phyloP scores from a whole-genome alignment of 1,284 basidiomycete genomes.

The Coriolopsis trogii region DNA sequence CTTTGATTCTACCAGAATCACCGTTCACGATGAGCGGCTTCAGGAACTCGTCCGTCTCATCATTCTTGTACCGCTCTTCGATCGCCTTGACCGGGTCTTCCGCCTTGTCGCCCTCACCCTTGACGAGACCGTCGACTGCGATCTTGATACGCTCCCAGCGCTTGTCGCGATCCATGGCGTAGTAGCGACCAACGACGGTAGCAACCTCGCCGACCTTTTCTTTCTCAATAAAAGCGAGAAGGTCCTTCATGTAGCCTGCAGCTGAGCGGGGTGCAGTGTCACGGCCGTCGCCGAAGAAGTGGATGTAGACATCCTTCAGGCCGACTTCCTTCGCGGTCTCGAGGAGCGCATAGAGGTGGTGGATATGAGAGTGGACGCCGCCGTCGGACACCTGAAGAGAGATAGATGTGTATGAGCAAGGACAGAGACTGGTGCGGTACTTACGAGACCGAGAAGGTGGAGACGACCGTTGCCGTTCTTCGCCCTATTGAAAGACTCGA shows the following conservation, averaged over 20 bases:
- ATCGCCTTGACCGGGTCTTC: constrained; percentile 70
- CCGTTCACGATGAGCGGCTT: constrained; percentile 90
- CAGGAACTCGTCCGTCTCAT: constrained; percentile 90
- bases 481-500: constrained; percentile 74
- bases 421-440: constrained; percentile 30
- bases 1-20: constrained; percentile 78
- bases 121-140: constrained; percentile 81
- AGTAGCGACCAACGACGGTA: constrained; percentile 87
- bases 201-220: constrained; percentile 77
- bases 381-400: constrained; percentile 79
- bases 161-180: constrained; percentile 96
- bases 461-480: constrained; percentile 81
- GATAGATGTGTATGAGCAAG: background rate
- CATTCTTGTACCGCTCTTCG: constrained; percentile 75
- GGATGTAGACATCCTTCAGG: constrained; percentile 84
- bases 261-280: constrained; percentile 88
- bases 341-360: constrained; percentile 84
- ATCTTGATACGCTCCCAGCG: constrained; percentile 91
- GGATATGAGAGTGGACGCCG: constrained; percentile 93
- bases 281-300: constrained; percentile 90
- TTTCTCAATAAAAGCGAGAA: constrained; percentile 78
- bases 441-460: constrained; percentile 82
- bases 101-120: constrained; percentile 70
- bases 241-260: constrained; percentile 70
- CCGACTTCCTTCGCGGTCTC: constrained; percentile 85